A percentile compares a stretch with the other conserved stretches of the same genome.
These are phyloP conservation scores for Septoria petroselini DNA, from an alignment of 2,329 filamentous ascomycete genomes.

Conservation along the genomic window DNA sequence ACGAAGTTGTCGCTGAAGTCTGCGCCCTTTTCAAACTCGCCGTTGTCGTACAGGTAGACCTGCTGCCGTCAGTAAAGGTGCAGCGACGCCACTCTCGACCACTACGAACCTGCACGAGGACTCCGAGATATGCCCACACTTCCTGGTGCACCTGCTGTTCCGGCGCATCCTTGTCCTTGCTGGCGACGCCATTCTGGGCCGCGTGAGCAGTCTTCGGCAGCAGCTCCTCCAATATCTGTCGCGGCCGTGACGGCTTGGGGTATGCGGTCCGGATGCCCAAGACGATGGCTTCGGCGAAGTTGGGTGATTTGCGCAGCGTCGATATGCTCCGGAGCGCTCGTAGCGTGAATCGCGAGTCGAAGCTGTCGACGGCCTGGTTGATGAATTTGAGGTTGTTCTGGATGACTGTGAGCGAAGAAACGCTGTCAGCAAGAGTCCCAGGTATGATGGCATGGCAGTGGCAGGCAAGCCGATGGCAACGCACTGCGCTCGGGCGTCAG, in stretches of 20 bases:
- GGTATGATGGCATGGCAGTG: too few relatives aligned
- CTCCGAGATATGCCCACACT: slow-evolving; percentile 40
- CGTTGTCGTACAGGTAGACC: slow-evolving; percentile 83
- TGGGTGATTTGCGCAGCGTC: slow-evolving; percentile 78
- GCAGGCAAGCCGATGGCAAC: slow-evolving; percentile 25
- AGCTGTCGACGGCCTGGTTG: slow-evolving; percentile 85
- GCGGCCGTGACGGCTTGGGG: slow-evolving; percentile 32
- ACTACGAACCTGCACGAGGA: slow-evolving; percentile 36
- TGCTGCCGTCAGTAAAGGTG: slow-evolving; percentile 51
- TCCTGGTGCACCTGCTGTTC: slow-evolving; percentile 37
- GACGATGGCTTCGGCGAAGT: slow-evolving; percentile 36
- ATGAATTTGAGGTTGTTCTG: slow-evolving; percentile 89
- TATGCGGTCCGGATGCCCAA: slow-evolving; percentile 37
- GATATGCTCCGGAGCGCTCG: slow-evolving; percentile 93
- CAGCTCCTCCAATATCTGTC: slow-evolving; percentile 36
- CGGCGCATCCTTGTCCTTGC: slow-evolving; percentile 25
- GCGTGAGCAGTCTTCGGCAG: slow-evolving; percentile 29
- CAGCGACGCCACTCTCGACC: not conserved
- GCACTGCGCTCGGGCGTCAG: slow-evolving; percentile 36
- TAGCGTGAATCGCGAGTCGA: slow-evolving; percentile 92
- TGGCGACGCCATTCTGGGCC: slow-evolving; percentile 22
- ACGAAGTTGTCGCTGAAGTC: slow-evolving; percentile 81
- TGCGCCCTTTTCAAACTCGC: slow-evolving; percentile 74
- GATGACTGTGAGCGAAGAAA: slow-evolving; percentile 64
- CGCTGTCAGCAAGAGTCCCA: too few relatives aligned